A percentile compares a stretch with the other conserved stretches of the same genome.
These are phyloP conservation scores for Rhododendron williamsianum DNA, from an alignment of 148 eudicot species.

Conservation along the genomic window DNA sequence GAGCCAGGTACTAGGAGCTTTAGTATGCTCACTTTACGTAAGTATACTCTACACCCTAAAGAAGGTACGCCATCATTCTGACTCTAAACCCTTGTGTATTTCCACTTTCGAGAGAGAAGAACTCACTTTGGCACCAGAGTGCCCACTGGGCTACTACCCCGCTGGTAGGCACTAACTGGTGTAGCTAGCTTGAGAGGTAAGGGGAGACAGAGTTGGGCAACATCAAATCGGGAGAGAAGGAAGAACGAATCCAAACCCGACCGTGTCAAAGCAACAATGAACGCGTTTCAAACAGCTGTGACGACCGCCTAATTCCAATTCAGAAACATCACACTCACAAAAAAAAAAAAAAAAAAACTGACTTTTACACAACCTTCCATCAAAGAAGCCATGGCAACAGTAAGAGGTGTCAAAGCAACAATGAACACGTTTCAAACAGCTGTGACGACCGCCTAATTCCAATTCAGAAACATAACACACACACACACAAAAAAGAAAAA, in stretches of 20 bases:
- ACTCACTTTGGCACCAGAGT: neutral
- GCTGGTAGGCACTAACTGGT: too few species aligned
- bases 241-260: neutral
- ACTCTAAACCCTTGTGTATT: neutral
- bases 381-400: constrained; percentile 53
- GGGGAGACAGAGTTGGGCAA: neutral
- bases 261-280: neutral
- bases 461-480: neutral
- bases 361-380: constrained; percentile 47
- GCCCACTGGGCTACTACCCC: neutral
- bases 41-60: neutral
- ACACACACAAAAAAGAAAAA: too few species aligned
- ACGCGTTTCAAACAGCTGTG: neutral
- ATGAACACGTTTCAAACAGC: neutral
- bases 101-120: neutral
- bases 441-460: neutral
- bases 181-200: neutral
- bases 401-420: constrained; percentile 29
- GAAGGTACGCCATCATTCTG: neutral
- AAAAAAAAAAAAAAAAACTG: too few species aligned
- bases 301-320: neutral
- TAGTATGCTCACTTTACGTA: neutral
- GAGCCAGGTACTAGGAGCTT: neutral
- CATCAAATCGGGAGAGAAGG: neutral
- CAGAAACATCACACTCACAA: neutral